Base-by-base conservation (phyloP, 2,329 filamentous ascomycete genomes). In the Basipetospora chlamydospora region DNA sequence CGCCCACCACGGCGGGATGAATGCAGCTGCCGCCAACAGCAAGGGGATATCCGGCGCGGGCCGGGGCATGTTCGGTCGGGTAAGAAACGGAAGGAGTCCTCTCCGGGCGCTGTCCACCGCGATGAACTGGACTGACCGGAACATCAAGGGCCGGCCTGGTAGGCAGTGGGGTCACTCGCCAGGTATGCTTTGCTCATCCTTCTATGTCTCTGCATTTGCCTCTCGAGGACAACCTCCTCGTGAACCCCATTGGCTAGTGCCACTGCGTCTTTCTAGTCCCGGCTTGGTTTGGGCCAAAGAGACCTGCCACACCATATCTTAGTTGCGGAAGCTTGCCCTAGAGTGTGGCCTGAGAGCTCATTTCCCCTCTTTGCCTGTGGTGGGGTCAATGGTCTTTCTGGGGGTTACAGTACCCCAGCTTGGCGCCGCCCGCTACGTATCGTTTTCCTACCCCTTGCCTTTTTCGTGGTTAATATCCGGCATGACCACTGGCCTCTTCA, bases 11-110 rank as follows among this genome's bases (percentile, higher is more conserved):
- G 28, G 21, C 8, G 22, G 22, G 6, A 25, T 38, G 35, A 25
- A 33, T 21, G 62, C 68, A 21, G 30, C 35, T 8, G 22, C 18
- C 17, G 20, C 18, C 7, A 38, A 38, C 23, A 70, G 68, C 4
- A 78, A 73, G 46, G 82, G 84, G 10, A 78, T 93, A 28, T 87
- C 86, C 34, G 87, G 86, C 15, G 75, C 87, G 38, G 87, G 86
- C 9, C 70, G 87, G 58, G 87, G 86, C 33, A 75, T 86, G 42
- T 83, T 85, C 52, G 80, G 82, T n/a, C 72, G 85, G 40, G 60
- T 63, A 32, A 61, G 67, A 42, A 74, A 66, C 43, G 68, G 70
- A 11, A 70, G 77, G 51, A 78, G 68, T 45, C 73, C 77, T 5
- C 52, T 82, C 33, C 65, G 75, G 44, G 61, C 71, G 17, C 59